These are phyloP conservation scores for Paecilomyces sp. DNA, from an alignment of 2,329 filamentous ascomycete genomes.

Conservation along the genomic window DNA sequence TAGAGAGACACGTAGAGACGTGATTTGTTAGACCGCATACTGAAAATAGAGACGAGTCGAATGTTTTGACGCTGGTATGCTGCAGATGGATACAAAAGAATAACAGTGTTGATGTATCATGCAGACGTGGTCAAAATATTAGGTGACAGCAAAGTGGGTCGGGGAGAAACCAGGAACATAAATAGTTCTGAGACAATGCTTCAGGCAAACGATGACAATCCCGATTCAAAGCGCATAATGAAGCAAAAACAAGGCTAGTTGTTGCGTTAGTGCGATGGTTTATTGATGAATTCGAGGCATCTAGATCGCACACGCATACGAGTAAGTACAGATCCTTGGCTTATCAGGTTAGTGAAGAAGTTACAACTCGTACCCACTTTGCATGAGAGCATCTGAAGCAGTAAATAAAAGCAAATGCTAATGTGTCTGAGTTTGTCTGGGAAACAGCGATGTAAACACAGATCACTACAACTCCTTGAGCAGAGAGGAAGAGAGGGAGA, in stretches of 20 bases:
- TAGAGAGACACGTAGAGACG: conserved; percentile 1
- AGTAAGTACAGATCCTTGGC: neutral
- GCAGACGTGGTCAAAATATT: neutral
- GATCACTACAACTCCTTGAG: neutral
- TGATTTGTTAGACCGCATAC: neutral
- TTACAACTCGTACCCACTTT: too few relatives aligned
- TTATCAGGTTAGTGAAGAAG: too few relatives aligned
- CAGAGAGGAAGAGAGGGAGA: neutral
- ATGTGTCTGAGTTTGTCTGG: too few relatives aligned
- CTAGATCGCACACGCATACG: neutral
- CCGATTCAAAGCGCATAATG: neutral
- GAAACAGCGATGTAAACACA: too few relatives aligned
- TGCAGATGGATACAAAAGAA: neutral
- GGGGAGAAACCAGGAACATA: neutral
- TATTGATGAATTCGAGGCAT: neutral
- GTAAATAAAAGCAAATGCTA: too few relatives aligned
- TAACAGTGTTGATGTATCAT: neutral
- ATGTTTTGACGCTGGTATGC: neutral
- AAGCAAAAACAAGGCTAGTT: neutral
- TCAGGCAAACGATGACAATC: neutral
- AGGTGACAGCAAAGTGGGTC: neutral
- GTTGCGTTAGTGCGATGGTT: neutral
- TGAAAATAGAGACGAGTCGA: neutral
- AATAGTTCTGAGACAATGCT: neutral
- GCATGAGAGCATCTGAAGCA: too few relatives aligned